Percentiles rank a stretch among this genome's conserved stretches.
Conservation (phyloP, 208 protist species). For the Trypanosoma cruzi region DNA sequence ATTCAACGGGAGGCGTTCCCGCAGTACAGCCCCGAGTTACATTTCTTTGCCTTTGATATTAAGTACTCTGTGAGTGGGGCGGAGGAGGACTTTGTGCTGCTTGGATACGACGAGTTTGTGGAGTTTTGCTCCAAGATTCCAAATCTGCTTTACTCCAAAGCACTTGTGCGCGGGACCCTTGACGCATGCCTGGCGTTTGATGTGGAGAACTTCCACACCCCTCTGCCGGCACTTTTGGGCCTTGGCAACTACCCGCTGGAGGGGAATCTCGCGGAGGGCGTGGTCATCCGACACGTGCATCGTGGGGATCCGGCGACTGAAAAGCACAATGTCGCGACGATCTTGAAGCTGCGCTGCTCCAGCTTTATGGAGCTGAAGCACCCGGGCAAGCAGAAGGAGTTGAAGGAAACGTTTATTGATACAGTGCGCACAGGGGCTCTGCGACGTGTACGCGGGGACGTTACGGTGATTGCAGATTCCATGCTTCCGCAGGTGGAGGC, state of each 20-base stretch:
- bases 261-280: constrained; percentile 89
- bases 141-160: constrained; percentile 68
- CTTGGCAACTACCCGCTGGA: constrained; percentile 89
- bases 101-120: constrained; percentile 80
- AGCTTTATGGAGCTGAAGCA: constrained; percentile 92
- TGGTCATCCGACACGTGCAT: constrained; percentile 83
- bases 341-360: constrained; percentile 87
- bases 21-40: constrained; percentile 90
- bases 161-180: constrained; percentile 81
- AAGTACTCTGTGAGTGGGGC: constrained; percentile 83
- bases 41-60: constrained; percentile 88
- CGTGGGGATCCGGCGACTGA: constrained; percentile 73
- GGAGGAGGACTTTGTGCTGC: constrained; percentile 75
- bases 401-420: constrained; percentile 88
- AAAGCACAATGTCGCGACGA: constrained; percentile 73
- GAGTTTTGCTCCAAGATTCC: constrained; percentile 76
- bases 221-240: constrained; percentile 78
- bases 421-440: constrained; percentile 78
- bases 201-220: constrained; percentile 87
- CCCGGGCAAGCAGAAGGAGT: constrained; percentile 89
- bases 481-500: constrained; percentile 86
- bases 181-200: constrained; percentile 88
- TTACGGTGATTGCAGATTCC: constrained; percentile 73
- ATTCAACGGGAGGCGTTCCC: constrained; percentile 87
- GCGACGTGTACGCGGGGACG: constrained; percentile 58